Evolutionary conservation across 208 protist species (phyloP), one percentile per base, ranked within the genome.

Genomic region (Novymonas esmeraldas): DNA sequence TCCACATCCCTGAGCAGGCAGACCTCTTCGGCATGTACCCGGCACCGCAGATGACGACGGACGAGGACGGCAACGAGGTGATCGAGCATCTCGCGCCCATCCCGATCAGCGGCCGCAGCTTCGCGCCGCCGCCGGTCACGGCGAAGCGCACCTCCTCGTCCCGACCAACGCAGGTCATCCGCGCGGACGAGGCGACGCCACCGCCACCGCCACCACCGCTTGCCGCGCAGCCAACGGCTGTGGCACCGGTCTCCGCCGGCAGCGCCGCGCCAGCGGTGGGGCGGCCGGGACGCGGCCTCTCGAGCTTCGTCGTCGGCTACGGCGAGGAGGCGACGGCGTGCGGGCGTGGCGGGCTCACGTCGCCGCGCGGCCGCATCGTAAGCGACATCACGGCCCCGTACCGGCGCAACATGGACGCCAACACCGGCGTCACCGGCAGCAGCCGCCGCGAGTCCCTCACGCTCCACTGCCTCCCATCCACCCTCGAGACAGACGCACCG

Each of bases 1-100:
- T 82, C 39, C 54, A 81, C 65, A 50, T 81, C 0, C 66, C 64
- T 0, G 65, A 73, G 26, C 76, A 83, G 48, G 64, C 58, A 1
- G 83, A 84, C 45, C 73, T 89, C 2, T 83, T 85, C 44, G 83
- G 83, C 56, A 76, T 76, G 61, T 84, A 84, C 77, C 62, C 54
- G 18, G 28, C 70, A 60, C 36, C 58, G 58, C 42, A 16, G 22
- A 79, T 66, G 61, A 70, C 78, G 36, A 48, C 39, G 16, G 73
- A 78, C 16, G 59, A 73, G 41, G 66, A 67, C 14, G 73, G 63
- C 18, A 65, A 68, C 44, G 52, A 62, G 4, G 46, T 55, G 6
- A 41, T 66, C 2, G 59, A 46, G 71, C 57, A 76, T 24, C 56
- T 34, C 46, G 38, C 64, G 14, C 57, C 67, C 24, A 44, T 75